Evolutionary conservation across 73 alveolate genomes (phyloP).

Genomic region (Paramecium pentaurelia): DNA sequence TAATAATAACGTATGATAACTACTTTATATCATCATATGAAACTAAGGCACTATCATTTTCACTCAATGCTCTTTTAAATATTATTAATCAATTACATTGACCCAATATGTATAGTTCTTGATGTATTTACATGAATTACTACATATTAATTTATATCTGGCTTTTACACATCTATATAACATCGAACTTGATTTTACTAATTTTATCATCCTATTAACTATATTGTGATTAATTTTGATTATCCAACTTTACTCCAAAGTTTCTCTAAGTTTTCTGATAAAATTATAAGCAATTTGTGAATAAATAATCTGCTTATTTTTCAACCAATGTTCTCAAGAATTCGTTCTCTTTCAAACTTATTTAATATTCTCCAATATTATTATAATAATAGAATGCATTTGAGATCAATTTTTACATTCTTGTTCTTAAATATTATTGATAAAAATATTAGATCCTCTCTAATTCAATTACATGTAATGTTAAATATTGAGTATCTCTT

Average conservation of each 20-base stretch:
- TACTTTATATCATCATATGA: background rate
- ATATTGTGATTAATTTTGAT: background rate
- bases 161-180: background rate
- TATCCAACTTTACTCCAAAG: background rate
- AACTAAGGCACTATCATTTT: background rate
- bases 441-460: constrained; percentile 11
- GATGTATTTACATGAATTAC: background rate
- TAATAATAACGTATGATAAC: background rate
- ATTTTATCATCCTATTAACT: background rate
- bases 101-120: background rate
- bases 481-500: background rate
- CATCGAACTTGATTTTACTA: background rate
- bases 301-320: background rate
- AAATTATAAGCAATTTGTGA: background rate
- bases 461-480: constrained; percentile 41
- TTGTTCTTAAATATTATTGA: background rate
- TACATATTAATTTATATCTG: background rate
- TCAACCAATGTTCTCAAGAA: background rate
- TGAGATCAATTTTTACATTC: background rate
- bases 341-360: background rate
- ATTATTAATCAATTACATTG: background rate
- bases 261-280: background rate
- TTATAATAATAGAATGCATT: constrained; percentile 30
- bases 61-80: background rate
- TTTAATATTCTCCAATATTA: background rate